phyloP scores from a whole-genome alignment of 495 filamentous ascomycete genomes.

The Penicillium manginii region DNA sequence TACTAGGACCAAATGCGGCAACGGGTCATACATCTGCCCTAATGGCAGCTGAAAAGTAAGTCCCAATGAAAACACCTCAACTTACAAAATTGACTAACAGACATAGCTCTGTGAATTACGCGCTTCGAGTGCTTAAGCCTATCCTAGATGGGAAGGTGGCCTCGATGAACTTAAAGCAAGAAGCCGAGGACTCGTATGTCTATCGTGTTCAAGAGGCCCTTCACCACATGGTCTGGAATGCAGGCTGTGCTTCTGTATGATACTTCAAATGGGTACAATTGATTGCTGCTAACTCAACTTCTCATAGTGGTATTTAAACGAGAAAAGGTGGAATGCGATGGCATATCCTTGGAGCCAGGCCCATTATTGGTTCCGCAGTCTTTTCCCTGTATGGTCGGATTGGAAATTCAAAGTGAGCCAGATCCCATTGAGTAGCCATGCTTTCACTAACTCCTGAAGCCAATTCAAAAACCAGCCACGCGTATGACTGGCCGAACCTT shows the following conservation, averaged over 20 bases:
- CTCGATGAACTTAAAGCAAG: background rate
- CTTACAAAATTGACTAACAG: background rate
- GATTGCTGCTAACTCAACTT: conserved; percentile 11
- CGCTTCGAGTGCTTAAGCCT: background rate
- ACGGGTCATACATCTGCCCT: conserved; percentile 61
- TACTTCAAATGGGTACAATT: conserved; percentile 1
- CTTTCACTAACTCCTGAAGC: no score
- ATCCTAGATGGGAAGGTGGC: background rate
- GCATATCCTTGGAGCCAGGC: background rate
- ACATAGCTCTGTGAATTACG: background rate
- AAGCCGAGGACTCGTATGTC: conserved; percentile 33
- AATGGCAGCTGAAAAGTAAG: conserved; percentile 53
- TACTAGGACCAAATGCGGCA: conserved; percentile 60
- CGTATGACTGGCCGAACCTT: no score
- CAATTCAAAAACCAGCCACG: no score
- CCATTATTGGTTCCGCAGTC: conserved; percentile 12
- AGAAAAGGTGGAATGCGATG: background rate
- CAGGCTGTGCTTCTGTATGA: conserved; percentile 43
- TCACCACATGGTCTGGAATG: conserved; percentile 46
- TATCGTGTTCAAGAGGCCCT: conserved; percentile 43
- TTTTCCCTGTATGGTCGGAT: conserved; percentile 42
- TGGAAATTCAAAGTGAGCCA: conserved; percentile 32
- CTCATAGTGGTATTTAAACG: background rate
- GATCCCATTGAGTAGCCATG: no score
- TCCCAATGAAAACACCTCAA: background rate